These are phyloP conservation scores for Verticillium nubilum DNA, from an alignment of 2,329 filamentous ascomycete species.

Conservation along the genomic window DNA sequence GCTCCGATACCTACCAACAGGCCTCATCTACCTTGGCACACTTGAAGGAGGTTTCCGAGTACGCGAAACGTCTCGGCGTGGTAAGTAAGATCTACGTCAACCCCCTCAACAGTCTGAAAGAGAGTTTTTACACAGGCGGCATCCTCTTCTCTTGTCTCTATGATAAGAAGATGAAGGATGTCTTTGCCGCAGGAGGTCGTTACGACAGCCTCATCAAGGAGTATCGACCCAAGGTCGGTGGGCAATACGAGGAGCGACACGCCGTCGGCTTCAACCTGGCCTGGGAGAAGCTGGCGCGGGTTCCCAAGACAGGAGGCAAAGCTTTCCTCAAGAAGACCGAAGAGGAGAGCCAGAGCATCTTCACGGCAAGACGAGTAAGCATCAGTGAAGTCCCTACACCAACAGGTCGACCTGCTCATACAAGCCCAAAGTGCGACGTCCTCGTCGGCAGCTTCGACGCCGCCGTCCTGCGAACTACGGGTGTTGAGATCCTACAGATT, in stretches of 20 bases:
- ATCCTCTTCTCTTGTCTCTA: constrained; percentile 88
- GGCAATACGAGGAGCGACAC: constrained; percentile 60
- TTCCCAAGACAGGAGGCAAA: constrained; percentile 50
- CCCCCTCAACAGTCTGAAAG: constrained; percentile 82
- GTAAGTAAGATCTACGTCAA: constrained; percentile 76
- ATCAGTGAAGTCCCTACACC: neutral
- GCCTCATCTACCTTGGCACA: constrained; percentile 74
- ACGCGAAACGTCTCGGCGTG: constrained; percentile 70
- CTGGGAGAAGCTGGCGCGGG: constrained; percentile 74
- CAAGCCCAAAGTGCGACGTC: constrained; percentile 64
- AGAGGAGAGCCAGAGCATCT: constrained; percentile 55
- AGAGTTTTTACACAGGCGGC: constrained; percentile 82
- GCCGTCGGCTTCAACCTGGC: constrained; percentile 90
- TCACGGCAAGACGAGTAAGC: constrained; percentile 58
- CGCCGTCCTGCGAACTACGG: constrained; percentile 66
- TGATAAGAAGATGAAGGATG: constrained; percentile 75
- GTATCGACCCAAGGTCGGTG: constrained; percentile 65
- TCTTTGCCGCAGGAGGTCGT: constrained; percentile 88
- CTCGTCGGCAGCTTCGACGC: constrained; percentile 85
- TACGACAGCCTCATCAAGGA: constrained; percentile 88
- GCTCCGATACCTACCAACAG: constrained; percentile 64
- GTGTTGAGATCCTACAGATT: constrained; percentile 69
- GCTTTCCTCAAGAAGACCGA: constrained; percentile 65
- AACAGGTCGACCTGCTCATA: neutral
- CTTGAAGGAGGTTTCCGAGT: constrained; percentile 70